Conservation (phyloP, 352 stramenopile genomes). For the Globisporangium uncinulatum region DNA sequence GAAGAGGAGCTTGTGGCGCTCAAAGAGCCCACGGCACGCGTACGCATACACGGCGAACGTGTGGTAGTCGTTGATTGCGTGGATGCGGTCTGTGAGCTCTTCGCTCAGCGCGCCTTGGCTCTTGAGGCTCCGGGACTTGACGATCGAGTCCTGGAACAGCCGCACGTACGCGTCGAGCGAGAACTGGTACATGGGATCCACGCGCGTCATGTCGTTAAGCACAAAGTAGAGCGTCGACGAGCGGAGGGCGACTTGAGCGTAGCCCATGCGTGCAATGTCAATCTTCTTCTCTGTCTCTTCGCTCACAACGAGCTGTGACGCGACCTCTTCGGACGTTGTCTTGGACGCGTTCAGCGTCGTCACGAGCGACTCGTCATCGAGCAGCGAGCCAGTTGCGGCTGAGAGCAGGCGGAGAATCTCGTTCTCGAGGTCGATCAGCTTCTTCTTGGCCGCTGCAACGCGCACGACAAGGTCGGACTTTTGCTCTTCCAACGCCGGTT, state of each 20-base stretch:
- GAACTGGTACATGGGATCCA: conserved; percentile 98
- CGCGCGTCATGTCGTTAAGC: conserved; percentile 91
- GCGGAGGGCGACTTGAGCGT: conserved; percentile 88
- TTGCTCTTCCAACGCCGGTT: conserved; percentile 92
- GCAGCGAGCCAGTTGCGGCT: conserved; percentile 87
- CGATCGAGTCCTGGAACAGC: conserved; percentile 93
- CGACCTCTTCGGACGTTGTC: conserved; percentile 92
- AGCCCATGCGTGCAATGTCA: conserved; percentile 91
- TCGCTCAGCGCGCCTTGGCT: conserved; percentile 76
- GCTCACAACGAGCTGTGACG: conserved; percentile 88
- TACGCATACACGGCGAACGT: conserved; percentile 95
- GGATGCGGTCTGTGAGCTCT: conserved; percentile 82
- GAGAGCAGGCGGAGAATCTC: conserved; percentile 92
- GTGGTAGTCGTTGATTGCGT: conserved; percentile 95
- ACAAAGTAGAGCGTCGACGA: conserved; percentile 96
- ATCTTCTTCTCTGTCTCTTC: conserved; percentile 96
- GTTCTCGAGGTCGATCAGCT: conserved; percentile 95
- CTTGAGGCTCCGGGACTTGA: conserved; percentile 77
- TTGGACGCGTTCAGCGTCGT: conserved; percentile 95
- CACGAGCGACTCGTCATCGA: conserved; percentile 94
- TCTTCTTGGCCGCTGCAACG: conserved; percentile 92
- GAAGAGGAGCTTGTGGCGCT: conserved; percentile 95
- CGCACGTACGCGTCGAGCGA: conserved; percentile 93
- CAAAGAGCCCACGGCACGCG: conserved; percentile 93
- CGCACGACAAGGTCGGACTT: conserved; percentile 90